Evolutionary conservation across 352 stramenopile genomes (phyloP), one percentile per base, ranked within the genome.

Genomic region (Pythium brachiatum): DNA sequence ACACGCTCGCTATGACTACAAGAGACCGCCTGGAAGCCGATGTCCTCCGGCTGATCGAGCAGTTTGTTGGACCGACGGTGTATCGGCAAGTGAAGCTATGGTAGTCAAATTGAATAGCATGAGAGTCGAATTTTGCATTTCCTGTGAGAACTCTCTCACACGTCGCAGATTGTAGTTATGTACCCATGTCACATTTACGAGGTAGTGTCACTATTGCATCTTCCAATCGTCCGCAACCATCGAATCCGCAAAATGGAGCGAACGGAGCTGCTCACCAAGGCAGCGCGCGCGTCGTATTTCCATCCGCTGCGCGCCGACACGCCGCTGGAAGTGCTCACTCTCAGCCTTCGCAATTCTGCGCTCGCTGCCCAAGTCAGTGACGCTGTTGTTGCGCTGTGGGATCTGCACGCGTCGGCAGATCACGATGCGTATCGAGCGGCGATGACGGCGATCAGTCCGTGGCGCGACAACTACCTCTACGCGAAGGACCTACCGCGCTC

Each of bases 401-500:
- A 38, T 32, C 31, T 53, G 11, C 38, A 59, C 27, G 7, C 51
- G 18, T 18, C 20, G 2, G 50, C 38, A 2, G 34, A 21, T 15
- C 8, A 15, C 2, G 48, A 34, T 20, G 25, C 7, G 1, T 59
- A 59, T 23, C 20, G 25, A 18, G 15, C 6, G 11, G 58, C 58
- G 13, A 65, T 65, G 58, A 54, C 13, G 0, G 38, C 36, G 11
- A 32, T 65, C 25, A 58, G 51, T 34, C 58, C 34, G 26, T 65
- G 58, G 48, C 58, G 58, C 20, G 43, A 58, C 11, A 65, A 43
- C 20, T 59, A 59, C 25, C 13, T 65, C 38, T 58, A 53, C 39
- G 58, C 58, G 0, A 59, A 58, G 25, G 50, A 43, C 2, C 58
- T 65, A 20, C 39, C 48, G 2, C 50, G 34, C 6, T 31, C 57